Percentiles rank a stretch among this genome's conserved stretches.
phyloP scores from a whole-genome alignment of 352 stramenopile genomes.

The Phytophthora tentaculata region DNA sequence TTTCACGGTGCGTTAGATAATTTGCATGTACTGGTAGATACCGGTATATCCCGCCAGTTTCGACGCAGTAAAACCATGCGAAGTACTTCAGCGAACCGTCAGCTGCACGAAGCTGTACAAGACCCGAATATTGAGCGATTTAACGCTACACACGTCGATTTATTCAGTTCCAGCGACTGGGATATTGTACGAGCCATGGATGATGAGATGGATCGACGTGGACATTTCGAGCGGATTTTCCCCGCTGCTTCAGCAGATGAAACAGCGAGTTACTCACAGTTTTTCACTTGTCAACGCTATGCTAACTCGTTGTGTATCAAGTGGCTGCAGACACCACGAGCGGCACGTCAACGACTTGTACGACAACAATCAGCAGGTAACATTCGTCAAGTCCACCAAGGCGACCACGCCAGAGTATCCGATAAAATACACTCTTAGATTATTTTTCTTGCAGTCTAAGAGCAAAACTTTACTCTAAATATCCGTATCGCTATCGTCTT shows the following conservation, averaged over 20 bases:
- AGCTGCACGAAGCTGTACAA: conserved; percentile 66
- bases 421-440: background rate
- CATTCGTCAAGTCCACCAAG: background rate
- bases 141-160: conserved; percentile 53
- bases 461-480: background rate
- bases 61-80: conserved; percentile 31
- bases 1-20: conserved; percentile 3
- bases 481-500: background rate
- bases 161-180: conserved; percentile 66
- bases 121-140: conserved; percentile 50
- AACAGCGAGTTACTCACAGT: conserved; percentile 41
- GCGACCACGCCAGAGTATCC: conserved; percentile 10
- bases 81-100: conserved; percentile 39
- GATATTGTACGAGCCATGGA: conserved; percentile 69
- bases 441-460: background rate
- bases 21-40: background rate
- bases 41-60: conserved; percentile 9
- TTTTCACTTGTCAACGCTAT: conserved; percentile 73
- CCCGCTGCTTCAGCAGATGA: conserved; percentile 37
- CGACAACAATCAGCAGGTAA: conserved; percentile 25
- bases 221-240: conserved; percentile 80
- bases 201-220: conserved; percentile 70
- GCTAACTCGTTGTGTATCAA: conserved; percentile 64
- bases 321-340: conserved; percentile 56
- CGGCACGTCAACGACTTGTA: conserved; percentile 19